Evolutionary conservation across 2,329 filamentous ascomycete genomes (phyloP), one percentile per base, ranked within the genome.

Genomic region (Ophiognomonia clavigignenti-juglandacearum): DNA sequence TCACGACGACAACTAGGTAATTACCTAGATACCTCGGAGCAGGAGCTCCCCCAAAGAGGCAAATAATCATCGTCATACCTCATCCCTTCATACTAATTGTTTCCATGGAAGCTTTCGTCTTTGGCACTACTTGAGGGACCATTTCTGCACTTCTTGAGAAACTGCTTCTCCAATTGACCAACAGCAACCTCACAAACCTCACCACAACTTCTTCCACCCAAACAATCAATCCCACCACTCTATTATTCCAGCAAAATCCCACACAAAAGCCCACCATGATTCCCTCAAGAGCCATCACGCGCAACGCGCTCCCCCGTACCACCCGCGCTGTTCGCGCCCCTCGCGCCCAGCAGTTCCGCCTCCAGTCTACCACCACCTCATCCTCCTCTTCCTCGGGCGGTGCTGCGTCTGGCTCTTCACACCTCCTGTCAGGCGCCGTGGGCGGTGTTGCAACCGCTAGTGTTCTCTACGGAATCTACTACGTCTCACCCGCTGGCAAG

Each of bases 401-500:
- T 22, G 32, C 37, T 6, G 18, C 22, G 4, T 36, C 40, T 4
- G 41, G 41, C 3, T 22, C 38, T 8, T 48, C 48, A 11, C 39
- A 47, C 4, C 29, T 45, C 34, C 24, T 41, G 14, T 37, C 44
- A 10, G 51, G 47, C 18, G 16, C 37, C 16, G 45, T 39, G 9
- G 51, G 51, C 22, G 51, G 48, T 16, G 32, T 51, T 3, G 35
- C 45, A 18, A 44, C 48, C 8, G 48, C 40, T 8, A 44, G 32
- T 9, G 22, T 40, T 14, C 45, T 51, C 38, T 53, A 53, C 19
- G 48, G 47, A 18, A 43, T 45, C 22, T 53, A 51, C 48, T 31
- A 38, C 4, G 34, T 40, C 39, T 48, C 40, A 43, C 53, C 75
- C 18, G 66, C 68, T 6, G 69, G 68, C 48, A 68, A 53, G 43